Evolutionary conservation across 2,329 filamentous ascomycete genomes (phyloP).

Genomic region (Delphinella strobiligena): DNA sequence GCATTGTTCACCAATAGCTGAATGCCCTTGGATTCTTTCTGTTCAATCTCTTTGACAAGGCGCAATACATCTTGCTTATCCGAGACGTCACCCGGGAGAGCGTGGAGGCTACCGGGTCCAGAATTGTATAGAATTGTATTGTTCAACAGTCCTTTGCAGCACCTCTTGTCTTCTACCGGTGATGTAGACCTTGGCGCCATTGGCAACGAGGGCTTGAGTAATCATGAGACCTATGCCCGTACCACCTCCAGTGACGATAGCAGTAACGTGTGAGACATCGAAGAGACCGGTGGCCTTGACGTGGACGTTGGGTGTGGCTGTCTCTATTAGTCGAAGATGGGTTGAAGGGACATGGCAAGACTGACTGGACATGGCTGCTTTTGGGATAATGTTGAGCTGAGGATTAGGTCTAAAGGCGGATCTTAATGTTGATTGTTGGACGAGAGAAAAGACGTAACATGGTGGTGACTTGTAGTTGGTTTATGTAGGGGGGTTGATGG

Average conservation of each 20-base stretch:
- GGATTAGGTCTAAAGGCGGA: slow-evolving; percentile 10
- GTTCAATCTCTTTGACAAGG: slow-evolving; percentile 27
- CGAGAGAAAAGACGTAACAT: slow-evolving; percentile 13
- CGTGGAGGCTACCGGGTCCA: slow-evolving; percentile 29
- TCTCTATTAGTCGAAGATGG: background rate
- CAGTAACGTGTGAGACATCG: slow-evolving; percentile 33
- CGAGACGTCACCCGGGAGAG: slow-evolving; percentile 35
- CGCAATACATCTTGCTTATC: slow-evolving; percentile 37
- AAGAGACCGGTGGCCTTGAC: slow-evolving; percentile 31
- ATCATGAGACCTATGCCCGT: slow-evolving; percentile 31
- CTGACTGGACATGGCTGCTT: slow-evolving; percentile 13
- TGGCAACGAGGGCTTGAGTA: slow-evolving; percentile 22
- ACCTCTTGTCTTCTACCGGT: slow-evolving; percentile 33
- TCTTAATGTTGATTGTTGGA: slow-evolving; percentile 9
- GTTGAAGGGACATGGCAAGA: background rate
- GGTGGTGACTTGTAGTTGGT: background rate
- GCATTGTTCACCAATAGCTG: slow-evolving; percentile 45
- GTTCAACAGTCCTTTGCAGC: slow-evolving; percentile 31
- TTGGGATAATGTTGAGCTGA: slow-evolving; percentile 9
- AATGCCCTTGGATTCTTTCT: slow-evolving; percentile 40
- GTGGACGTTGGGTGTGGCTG: slow-evolving; percentile 22
- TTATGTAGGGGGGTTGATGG: too few species aligned
- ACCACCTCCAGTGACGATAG: slow-evolving; percentile 33
- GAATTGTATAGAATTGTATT: slow-evolving; percentile 27
- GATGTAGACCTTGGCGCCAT: slow-evolving; percentile 34